These are phyloP conservation scores for Pleurotus tuoliensis DNA, from an alignment of 768 basidiomycete species.

Conservation along the genomic window DNA sequence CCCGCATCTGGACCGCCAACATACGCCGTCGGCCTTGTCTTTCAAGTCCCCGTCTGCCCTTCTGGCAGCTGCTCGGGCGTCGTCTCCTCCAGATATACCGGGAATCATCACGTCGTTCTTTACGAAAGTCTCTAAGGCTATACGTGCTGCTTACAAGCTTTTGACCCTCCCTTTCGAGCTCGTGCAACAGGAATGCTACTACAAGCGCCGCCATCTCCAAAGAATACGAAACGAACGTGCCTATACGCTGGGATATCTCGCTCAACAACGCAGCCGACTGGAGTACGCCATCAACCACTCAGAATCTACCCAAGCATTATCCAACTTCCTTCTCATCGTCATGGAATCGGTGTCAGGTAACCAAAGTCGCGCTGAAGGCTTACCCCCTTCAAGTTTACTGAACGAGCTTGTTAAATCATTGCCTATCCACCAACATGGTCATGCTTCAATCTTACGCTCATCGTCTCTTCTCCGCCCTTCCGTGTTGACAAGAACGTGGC, in stretches of 20 bases:
- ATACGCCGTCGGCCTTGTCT: neutral
- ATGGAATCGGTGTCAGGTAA: slow-evolving; percentile 7
- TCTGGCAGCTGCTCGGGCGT: slow-evolving; percentile 9
- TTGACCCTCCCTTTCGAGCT: slow-evolving; percentile 56
- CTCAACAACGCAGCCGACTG: slow-evolving; percentile 48
- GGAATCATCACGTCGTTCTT: slow-evolving; percentile 15
- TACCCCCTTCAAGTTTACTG: neutral
- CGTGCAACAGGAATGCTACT: slow-evolving; percentile 61
- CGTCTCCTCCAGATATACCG: slow-evolving; percentile 15
- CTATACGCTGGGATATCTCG: slow-evolving; percentile 59
- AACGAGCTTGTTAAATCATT: slow-evolving; percentile 19
- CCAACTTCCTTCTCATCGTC: slow-evolving; percentile 15
- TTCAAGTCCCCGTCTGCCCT: slow-evolving; percentile 13
- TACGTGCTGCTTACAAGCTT: slow-evolving; percentile 19
- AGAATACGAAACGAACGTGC: slow-evolving; percentile 66
- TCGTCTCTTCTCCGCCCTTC: slow-evolving; percentile 62
- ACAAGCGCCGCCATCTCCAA: slow-evolving; percentile 57
- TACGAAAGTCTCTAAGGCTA: slow-evolving; percentile 11
- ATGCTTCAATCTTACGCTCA: slow-evolving; percentile 22
- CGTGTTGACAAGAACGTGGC: slow-evolving; percentile 72
- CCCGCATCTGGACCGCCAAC: slow-evolving; percentile 48
- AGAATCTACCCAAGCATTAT: slow-evolving; percentile 14
- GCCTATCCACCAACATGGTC: slow-evolving; percentile 24
- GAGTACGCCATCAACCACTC: slow-evolving; percentile 23
- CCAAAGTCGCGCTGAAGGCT: neutral